Evolutionary conservation across 331 rosid genomes (phyloP).

Genomic region (Malus hybrid): DNA sequence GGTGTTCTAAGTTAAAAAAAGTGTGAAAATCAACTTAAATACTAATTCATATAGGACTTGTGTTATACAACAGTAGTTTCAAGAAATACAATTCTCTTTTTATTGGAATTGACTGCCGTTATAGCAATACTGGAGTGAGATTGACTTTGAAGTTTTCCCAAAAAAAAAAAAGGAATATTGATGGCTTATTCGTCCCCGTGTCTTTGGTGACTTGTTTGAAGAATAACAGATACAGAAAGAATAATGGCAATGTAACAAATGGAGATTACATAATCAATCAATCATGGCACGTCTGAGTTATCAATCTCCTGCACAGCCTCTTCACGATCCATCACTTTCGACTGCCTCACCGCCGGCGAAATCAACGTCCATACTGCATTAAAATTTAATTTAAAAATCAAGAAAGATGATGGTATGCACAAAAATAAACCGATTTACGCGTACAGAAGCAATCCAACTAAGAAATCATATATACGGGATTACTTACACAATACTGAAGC

Average conservation of each 20-base stretch:
- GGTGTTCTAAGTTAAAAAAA: too few relatives aligned
- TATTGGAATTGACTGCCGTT: neutral
- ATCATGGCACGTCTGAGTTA: slow-evolving; percentile 23
- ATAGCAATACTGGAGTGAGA: too few relatives aligned
- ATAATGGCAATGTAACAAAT: too few relatives aligned
- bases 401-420: neutral
- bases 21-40: too few relatives aligned
- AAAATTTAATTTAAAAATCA: neutral
- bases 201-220: neutral
- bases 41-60: neutral
- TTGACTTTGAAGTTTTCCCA: too few relatives aligned
- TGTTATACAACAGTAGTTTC: neutral
- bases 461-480: neutral
- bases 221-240: slow-evolving; percentile 1
- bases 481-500: slow-evolving; percentile 74
- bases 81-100: neutral
- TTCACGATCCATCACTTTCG: slow-evolving; percentile 30
- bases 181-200: too few relatives aligned
- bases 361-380: slow-evolving; percentile 80
- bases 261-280: neutral
- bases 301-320: slow-evolving; percentile 30
- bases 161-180: too few relatives aligned
- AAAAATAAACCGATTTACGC: neutral
- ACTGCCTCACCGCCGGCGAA: slow-evolving; percentile 54
- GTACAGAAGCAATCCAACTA: neutral